A percentile compares a stretch with the other conserved stretches of the same genome.
These are phyloP conservation scores for Dunaliella primolecta DNA, from an alignment of 139 green algal genomes.

Conservation along the genomic window DNA sequence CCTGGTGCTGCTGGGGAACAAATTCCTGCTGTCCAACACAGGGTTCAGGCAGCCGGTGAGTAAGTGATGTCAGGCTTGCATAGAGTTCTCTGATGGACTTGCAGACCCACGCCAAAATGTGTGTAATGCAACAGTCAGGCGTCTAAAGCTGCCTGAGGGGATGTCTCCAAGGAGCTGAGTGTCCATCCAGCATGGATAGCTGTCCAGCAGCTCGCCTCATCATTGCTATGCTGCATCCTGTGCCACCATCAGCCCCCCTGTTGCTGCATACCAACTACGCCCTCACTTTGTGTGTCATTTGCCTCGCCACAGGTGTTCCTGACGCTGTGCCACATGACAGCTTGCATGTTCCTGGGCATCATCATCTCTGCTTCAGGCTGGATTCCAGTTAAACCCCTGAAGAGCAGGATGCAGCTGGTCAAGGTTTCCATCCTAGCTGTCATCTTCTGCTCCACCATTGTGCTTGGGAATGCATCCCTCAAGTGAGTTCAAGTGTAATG, in stretches of 20 bases:
- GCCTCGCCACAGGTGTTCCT: conserved; percentile 85
- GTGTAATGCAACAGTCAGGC: too few species aligned
- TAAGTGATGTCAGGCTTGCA: background rate
- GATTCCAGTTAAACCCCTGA: conserved; percentile 63
- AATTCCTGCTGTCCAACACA: conserved; percentile 82
- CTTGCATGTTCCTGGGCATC: conserved; percentile 67
- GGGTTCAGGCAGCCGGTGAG: conserved; percentile 60
- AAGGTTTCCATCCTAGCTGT: conserved; percentile 76
- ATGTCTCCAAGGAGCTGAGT: too few species aligned
- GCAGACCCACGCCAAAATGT: too few species aligned
- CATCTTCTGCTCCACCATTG: conserved; percentile 87
- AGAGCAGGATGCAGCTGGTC: conserved; percentile 58
- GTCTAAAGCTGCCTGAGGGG: too few species aligned
- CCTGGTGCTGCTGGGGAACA: conserved; percentile 91
- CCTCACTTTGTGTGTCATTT: background rate
- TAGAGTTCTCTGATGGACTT: background rate
- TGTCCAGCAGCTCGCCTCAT: too few species aligned
- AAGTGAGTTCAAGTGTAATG: conserved; percentile 48
- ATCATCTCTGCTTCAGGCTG: conserved; percentile 40
- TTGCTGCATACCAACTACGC: background rate
- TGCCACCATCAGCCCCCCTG: too few species aligned
- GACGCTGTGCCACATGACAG: conserved; percentile 92
- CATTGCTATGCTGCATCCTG: too few species aligned
- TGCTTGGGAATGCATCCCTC: conserved; percentile 87
- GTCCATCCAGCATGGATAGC: too few species aligned